A percentile compares a stretch with the other conserved stretches of the same genome.
Evolutionary conservation across 495 filamentous ascomycete species (phyloP).

Genomic region (Schizothecium vesticola): DNA sequence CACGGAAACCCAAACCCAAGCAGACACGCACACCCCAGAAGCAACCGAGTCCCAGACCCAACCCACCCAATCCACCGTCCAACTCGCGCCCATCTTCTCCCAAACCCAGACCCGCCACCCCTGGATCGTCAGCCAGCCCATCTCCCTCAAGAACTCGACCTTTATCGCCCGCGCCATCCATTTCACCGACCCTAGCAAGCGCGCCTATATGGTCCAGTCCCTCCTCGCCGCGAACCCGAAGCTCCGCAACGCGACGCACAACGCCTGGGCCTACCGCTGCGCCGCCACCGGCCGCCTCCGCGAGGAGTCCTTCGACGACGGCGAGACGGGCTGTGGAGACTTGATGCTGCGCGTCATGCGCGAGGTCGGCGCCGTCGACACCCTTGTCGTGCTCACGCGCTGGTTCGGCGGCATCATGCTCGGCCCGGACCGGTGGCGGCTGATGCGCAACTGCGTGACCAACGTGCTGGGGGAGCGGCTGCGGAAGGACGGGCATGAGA

Average conservation of each 20-base stretch:
- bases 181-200: conserved; percentile 34
- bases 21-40: background rate
- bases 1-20: conserved; percentile 15
- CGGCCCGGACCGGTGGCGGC: conserved; percentile 69
- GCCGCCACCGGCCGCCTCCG: conserved; percentile 33
- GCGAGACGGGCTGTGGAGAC: conserved; percentile 80
- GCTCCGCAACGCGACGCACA: conserved; percentile 45
- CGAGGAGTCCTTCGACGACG: conserved; percentile 90
- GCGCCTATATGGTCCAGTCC: conserved; percentile 30
- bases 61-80: background rate
- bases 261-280: conserved; percentile 49
- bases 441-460: conserved; percentile 47
- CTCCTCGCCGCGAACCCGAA: conserved; percentile 37
- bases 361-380: conserved; percentile 70
- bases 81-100: background rate
- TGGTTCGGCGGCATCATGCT: conserved; percentile 91
- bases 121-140: conserved; percentile 35
- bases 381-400: conserved; percentile 80
- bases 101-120: conserved; percentile 9
- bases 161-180: conserved; percentile 46
- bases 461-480: conserved; percentile 43
- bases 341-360: conserved; percentile 76
- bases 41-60: background rate
- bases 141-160: conserved; percentile 44
- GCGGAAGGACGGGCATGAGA: conserved; percentile 36